Evolutionary conservation across 108 stramenopile species (phyloP).

Genomic region (Nitzschia putrida): DNA sequence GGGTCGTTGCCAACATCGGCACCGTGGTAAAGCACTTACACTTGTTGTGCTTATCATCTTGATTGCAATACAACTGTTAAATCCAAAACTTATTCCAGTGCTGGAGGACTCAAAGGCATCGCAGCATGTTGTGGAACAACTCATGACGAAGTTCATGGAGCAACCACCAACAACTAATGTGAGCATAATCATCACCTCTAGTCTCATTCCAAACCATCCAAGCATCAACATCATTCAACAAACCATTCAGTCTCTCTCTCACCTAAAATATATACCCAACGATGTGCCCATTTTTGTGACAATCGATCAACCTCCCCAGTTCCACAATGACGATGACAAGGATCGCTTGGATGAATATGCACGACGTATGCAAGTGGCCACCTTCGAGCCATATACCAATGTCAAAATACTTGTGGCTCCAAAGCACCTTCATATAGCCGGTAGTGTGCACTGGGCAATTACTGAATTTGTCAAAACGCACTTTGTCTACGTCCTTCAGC

Average conservation of each 20-base stretch:
- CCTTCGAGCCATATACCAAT: slow-evolving; percentile 9
- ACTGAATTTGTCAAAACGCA: not conserved
- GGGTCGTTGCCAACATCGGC: too few relatives aligned
- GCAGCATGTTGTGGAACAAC: too few relatives aligned
- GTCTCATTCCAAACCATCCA: slow-evolving; percentile 9
- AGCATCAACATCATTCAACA: slow-evolving; percentile 1
- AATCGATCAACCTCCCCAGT: not conserved
- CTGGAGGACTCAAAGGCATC: too few relatives aligned
- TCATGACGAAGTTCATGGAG: too few relatives aligned
- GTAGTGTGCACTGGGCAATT: not conserved
- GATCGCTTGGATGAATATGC: not conserved
- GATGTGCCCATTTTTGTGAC: slow-evolving; percentile 6
- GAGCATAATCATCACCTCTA: slow-evolving; percentile 6
- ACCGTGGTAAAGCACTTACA: too few relatives aligned
- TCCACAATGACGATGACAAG: too few relatives aligned
- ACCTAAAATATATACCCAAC: not conserved
- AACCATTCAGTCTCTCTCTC: not conserved
- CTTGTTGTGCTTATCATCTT: too few relatives aligned
- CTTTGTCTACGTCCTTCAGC: slow-evolving; percentile 8
- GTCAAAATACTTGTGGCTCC: not conserved
- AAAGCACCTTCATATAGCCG: not conserved
- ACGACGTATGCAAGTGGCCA: not conserved
- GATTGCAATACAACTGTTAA: too few relatives aligned
- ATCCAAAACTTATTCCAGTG: too few relatives aligned
- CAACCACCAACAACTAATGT: too few relatives aligned